Conservation (phyloP, 352 stramenopile species). For the Phytophthora fragariaefolia region DNA sequence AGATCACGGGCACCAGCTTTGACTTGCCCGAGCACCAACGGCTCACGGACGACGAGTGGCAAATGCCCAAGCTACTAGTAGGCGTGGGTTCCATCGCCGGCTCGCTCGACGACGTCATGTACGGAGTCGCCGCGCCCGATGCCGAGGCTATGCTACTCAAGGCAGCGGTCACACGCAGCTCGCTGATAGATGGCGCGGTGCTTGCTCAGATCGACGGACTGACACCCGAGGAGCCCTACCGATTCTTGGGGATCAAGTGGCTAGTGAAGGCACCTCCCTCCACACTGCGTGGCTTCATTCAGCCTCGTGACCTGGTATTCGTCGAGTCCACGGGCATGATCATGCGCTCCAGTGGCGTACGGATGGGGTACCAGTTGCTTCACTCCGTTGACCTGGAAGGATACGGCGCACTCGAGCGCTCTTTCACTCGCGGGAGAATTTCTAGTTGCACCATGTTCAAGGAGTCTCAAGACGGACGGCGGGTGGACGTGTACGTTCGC, state of each 20-base stretch:
- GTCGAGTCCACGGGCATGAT: conserved; percentile 47
- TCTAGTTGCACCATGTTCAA: conserved; percentile 51
- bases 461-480: conserved; percentile 29
- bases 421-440: conserved; percentile 44
- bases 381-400: conserved; percentile 50
- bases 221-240: conserved; percentile 40
- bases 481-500: conserved; percentile 49
- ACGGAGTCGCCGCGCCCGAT: conserved; percentile 52
- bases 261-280: conserved; percentile 47
- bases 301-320: conserved; percentile 50
- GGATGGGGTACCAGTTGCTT: conserved; percentile 49
- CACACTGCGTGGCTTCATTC: conserved; percentile 38
- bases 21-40: conserved; percentile 34
- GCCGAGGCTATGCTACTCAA: conserved; percentile 48
- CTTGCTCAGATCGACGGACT: conserved; percentile 40
- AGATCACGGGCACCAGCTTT: conserved; percentile 36
- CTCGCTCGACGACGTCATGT: conserved; percentile 71
- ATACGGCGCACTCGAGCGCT: conserved; percentile 33
- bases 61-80: conserved; percentile 54
- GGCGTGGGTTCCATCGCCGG: conserved; percentile 50
- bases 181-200: conserved; percentile 48
- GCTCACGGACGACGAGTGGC: conserved; percentile 48
- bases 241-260: conserved; percentile 62
- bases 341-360: conserved; percentile 34
- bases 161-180: conserved; percentile 40